Conservation (phyloP, 73 alveolate genomes). For the Durusdinium trenchii region DNA sequence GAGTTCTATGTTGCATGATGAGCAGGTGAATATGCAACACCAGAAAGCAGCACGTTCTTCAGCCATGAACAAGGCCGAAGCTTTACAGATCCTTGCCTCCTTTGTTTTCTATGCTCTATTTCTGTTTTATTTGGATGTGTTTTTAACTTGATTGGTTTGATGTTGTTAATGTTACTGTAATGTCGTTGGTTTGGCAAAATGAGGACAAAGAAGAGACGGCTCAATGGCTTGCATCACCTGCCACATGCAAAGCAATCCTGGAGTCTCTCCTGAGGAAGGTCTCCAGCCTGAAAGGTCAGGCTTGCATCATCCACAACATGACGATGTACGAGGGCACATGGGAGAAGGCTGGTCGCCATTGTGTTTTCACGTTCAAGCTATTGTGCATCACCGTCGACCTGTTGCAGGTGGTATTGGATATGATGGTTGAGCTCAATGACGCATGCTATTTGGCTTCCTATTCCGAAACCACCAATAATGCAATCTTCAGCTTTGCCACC, state of each 20-base stretch:
- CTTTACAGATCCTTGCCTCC: not conserved
- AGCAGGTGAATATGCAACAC: not conserved
- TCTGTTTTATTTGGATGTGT: not conserved
- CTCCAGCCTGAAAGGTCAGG: not conserved
- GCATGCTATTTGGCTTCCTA: not conserved
- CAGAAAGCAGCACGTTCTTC: not conserved
- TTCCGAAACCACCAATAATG: not conserved
- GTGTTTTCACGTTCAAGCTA: not conserved
- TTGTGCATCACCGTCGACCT: not conserved
- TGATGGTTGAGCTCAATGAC: not conserved
- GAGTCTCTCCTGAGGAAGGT: not conserved
- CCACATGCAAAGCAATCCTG: not conserved
- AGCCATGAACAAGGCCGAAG: constrained; percentile 1
- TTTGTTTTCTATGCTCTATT: not conserved
- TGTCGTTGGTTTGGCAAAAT: not conserved
- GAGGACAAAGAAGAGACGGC: constrained; percentile 23
- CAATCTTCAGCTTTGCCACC: not conserved
- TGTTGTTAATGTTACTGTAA: not conserved
- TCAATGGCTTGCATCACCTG: constrained; percentile 3
- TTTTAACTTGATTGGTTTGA: not conserved
- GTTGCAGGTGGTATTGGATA: not conserved
- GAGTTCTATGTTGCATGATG: not conserved
- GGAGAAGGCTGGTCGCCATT: not conserved
- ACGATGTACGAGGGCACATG: not conserved
- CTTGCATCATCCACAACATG: not conserved